Evolutionary conservation across 2,329 filamentous ascomycete genomes (phyloP).

Genomic region (Penicillium sp.): DNA sequence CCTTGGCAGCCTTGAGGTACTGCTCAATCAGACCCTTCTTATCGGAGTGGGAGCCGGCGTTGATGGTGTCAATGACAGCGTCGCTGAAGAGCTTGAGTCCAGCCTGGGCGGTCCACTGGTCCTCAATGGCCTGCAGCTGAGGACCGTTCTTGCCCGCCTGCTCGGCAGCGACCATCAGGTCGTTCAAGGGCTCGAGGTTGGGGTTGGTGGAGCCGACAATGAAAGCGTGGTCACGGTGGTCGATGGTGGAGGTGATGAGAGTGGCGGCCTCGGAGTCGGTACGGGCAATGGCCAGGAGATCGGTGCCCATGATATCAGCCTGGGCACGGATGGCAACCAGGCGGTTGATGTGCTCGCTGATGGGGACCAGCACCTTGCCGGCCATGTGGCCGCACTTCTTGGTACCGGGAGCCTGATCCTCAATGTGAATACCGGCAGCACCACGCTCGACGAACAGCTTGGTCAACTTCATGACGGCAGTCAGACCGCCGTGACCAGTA

Average conservation of each 20-base stretch:
- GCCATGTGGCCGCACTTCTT: conserved; percentile 99
- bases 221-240: conserved; percentile 92
- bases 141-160: conserved; percentile 75
- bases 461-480: conserved; percentile 99
- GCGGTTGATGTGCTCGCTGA: conserved; percentile 97
- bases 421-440: conserved; percentile 96
- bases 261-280: conserved; percentile 98
- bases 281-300: conserved; percentile 87
- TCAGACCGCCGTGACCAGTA: conserved; percentile 93
- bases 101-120: conserved; percentile 79
- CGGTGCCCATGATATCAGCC: conserved; percentile 95
- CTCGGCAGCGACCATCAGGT: conserved; percentile 88
- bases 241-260: conserved; percentile 94
- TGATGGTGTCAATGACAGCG: conserved; percentile 81
- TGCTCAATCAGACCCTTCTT: conserved; percentile 68
- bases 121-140: conserved; percentile 87
- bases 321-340: conserved; percentile 95
- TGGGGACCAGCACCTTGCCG: conserved; percentile 94
- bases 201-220: conserved; percentile 89
- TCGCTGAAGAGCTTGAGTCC: conserved; percentile 87
- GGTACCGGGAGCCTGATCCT: conserved; percentile 95
- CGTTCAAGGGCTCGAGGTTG: conserved; percentile 77
- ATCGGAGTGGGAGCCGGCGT: conserved; percentile 63
- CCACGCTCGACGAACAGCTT: conserved; percentile 97
- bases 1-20: conserved; percentile 69